Evolutionary conservation across 192 early-diverging fungal genomes (phyloP).

Genomic region (Chytriomyces sp.): DNA sequence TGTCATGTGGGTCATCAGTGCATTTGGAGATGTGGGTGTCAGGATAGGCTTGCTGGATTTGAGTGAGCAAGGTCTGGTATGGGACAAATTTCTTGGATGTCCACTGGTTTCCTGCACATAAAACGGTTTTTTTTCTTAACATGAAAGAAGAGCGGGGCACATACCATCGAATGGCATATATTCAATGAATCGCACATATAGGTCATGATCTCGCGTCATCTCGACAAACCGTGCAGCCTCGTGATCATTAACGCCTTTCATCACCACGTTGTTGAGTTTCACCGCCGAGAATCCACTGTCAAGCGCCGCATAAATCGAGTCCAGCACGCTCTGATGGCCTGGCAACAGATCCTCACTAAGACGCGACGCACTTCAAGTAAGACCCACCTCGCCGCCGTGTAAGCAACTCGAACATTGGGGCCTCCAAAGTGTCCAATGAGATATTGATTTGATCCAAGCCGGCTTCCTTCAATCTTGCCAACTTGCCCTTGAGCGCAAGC

Average conservation of each 20-base stretch:
- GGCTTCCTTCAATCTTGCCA: constrained; percentile 64
- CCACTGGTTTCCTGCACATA: constrained; percentile 79
- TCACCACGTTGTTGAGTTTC: constrained; percentile 95
- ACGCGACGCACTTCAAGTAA: no score
- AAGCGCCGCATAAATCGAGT: constrained; percentile 71
- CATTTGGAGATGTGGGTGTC: constrained; percentile 55
- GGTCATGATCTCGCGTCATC: constrained; percentile 71
- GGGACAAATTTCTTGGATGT: constrained; percentile 79
- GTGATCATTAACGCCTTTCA: constrained; percentile 80
- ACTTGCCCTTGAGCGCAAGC: constrained; percentile 83
- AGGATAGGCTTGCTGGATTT: constrained; percentile 60
- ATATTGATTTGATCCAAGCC: constrained; percentile 91
- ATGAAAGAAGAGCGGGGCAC: background rate
- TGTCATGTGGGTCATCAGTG: constrained; percentile 80
- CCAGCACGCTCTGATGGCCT: constrained; percentile 67
- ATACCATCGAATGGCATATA: constrained; percentile 98
- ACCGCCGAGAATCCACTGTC: constrained; percentile 68
- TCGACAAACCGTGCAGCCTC: constrained; percentile 85
- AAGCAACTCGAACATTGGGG: constrained; percentile 84
- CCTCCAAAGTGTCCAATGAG: constrained; percentile 88
- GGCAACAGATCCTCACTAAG: background rate
- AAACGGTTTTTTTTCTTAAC: background rate
- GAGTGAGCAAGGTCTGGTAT: constrained; percentile 74
- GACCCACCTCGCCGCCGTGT: constrained; percentile 75
- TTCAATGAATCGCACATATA: constrained; percentile 93